Conservation (phyloP, 257 asterid species). For the Nicotiana tabacum region DNA sequence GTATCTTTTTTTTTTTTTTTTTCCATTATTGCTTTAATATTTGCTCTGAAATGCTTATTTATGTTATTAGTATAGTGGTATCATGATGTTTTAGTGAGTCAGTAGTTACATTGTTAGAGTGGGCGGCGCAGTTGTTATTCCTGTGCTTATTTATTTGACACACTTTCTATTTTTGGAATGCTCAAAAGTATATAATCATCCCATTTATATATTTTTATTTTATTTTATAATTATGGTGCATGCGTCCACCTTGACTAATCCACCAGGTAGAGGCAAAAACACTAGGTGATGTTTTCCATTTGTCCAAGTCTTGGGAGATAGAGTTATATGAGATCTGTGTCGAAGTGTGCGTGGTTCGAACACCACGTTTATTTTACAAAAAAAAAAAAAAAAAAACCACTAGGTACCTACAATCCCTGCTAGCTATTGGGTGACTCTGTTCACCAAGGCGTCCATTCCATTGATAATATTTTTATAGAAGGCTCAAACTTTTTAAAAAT, state of each 20-base stretch:
- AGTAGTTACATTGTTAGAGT: background rate
- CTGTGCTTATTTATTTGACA: background rate
- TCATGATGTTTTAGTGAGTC: background rate
- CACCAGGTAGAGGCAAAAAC: no score
- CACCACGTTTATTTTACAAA: no score
- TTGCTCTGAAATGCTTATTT: background rate
- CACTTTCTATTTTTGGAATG: background rate
- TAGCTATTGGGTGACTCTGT: background rate
- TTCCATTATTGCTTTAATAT: background rate
- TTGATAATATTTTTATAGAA: background rate
- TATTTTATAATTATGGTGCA: background rate
- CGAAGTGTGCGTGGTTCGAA: no score
- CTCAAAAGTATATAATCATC: background rate
- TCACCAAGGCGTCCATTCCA: background rate
- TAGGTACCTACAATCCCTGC: no score
- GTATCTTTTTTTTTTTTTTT: background rate
- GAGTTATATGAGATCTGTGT: no score
- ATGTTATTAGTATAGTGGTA: background rate
- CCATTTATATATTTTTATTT: background rate
- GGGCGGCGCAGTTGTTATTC: background rate
- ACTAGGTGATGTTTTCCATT: no score
- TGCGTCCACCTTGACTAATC: no score
- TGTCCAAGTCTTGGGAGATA: no score
- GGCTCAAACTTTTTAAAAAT: background rate
- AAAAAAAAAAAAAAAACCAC: no score